A percentile compares a stretch with the other conserved stretches of the same genome.
Evolutionary conservation across 192 early-diverging fungal species (phyloP).

Genomic region (Backusella westeae): DNA sequence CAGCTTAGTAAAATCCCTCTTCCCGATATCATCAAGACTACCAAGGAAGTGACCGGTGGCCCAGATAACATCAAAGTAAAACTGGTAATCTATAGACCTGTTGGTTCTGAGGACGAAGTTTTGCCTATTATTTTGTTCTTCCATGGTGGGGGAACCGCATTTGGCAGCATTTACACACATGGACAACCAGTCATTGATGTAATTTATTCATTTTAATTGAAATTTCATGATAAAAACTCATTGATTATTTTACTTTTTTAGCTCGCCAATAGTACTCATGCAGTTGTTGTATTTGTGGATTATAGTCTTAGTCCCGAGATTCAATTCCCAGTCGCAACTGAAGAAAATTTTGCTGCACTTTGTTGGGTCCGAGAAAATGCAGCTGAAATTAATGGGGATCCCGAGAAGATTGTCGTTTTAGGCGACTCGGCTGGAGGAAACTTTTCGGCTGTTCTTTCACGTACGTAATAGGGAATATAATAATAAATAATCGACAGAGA

Average conservation of each 20-base stretch:
- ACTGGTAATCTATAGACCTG: not conserved
- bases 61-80: not conserved
- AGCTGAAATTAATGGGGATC: not conserved
- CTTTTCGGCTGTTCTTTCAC: not conserved
- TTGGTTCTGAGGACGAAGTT: not conserved
- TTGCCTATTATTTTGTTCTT: not conserved
- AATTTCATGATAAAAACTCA: too few relatives aligned
- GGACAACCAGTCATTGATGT: not conserved
- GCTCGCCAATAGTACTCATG: not conserved
- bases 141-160: not conserved
- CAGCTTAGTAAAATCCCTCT: not conserved
- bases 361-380: slow-evolving; percentile 4
- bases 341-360: slow-evolving; percentile 16
- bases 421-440: slow-evolving; percentile 26
- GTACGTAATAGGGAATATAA: not conserved
- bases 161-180: not conserved
- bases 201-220: too few relatives aligned
- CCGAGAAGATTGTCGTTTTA: slow-evolving; percentile 4
- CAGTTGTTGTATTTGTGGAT: slow-evolving; percentile 15
- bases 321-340: slow-evolving; percentile 4
- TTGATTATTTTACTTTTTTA: not conserved
- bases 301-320: slow-evolving; percentile 13
- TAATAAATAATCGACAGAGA: not conserved
- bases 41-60: not conserved
- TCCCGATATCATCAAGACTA: not conserved